Evolutionary conservation across 148 eudicot genomes (phyloP), one percentile per base, ranked within the genome.

Genomic region (Linanthus parryae): DNA sequence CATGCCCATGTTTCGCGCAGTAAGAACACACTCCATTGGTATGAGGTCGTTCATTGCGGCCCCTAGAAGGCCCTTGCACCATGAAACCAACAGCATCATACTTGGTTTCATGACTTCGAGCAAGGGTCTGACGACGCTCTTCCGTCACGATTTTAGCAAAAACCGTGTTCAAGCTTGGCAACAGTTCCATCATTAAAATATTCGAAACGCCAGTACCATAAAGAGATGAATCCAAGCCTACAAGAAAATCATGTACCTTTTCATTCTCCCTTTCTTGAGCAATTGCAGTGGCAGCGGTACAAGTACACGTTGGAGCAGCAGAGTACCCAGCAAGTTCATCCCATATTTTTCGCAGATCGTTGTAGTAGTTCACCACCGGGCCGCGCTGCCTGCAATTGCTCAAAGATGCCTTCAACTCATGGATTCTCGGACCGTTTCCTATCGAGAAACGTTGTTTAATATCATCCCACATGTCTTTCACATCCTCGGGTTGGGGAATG

Each of bases 11-110:
- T n/a, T n/a, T n/a, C n/a, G n/a, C n/a, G n/a, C n/a, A n/a, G n/a
- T n/a, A n/a, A n/a, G n/a, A n/a, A n/a, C n/a, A n/a, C n/a, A n/a
- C n/a, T n/a, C n/a, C n/a, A n/a, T n/a, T n/a, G n/a, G n/a, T n/a
- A n/a, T n/a, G n/a, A n/a, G n/a, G n/a, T n/a, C n/a, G n/a, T n/a
- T 31, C 35, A 31, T 5, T 31, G 7, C 35, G 5, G 7, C 35
- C 35, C 48, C 48, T 44, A 19, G 48, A 19, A 44, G 48, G 4
- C 48, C 14, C 43, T 39, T 39, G 43, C 43, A 18, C 43, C 43
- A 18, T 13, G n/a, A 39, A 39, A 4, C 43, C 43, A 13, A 39
- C 43, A 39, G 16, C 14, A 39, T 39, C 43, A 39, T n/a, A 39
- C 10, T 33, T 33, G 36, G 36, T 33, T 33, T 33, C 10, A 10